phyloP scores from a whole-genome alignment of 129 eudicot species.

The Logfia minima region DNA sequence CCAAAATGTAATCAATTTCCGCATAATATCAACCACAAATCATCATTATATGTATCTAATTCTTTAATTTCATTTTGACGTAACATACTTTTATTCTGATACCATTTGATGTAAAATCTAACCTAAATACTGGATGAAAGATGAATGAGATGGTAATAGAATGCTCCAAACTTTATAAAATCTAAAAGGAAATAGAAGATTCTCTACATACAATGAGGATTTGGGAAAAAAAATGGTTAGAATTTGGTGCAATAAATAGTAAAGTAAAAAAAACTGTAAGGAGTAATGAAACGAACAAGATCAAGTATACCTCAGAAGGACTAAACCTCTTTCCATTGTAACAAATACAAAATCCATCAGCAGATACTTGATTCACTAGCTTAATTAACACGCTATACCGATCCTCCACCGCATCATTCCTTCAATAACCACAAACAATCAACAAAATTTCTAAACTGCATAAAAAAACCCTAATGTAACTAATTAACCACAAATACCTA shows the following conservation, averaged over 20 bases:
- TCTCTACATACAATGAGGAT: background rate
- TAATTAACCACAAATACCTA: constrained; percentile 42
- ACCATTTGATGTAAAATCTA: background rate
- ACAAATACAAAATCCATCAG: constrained; percentile 74
- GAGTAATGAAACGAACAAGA: background rate
- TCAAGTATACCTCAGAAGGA: constrained; percentile 68
- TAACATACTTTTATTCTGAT: background rate
- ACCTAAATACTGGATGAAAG: background rate
- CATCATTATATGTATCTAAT: background rate
- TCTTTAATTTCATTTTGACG: background rate
- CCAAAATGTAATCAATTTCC: background rate
- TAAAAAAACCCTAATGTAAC: background rate
- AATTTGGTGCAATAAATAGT: background rate
- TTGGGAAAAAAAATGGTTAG: background rate
- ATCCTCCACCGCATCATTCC: constrained; percentile 91
- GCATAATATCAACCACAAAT: too few species aligned
- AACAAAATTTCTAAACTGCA: background rate
- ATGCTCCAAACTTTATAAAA: background rate
- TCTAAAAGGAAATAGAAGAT: background rate
- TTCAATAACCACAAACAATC: constrained; percentile 14
- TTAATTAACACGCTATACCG: constrained; percentile 81
- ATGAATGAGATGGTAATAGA: background rate
- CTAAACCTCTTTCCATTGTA: constrained; percentile 81
- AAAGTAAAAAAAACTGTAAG: background rate
- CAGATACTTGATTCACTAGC: constrained; percentile 53